Base-by-base conservation (phyloP, 1,284 basidiomycete species). In the Singerocomus inundabilis region DNA sequence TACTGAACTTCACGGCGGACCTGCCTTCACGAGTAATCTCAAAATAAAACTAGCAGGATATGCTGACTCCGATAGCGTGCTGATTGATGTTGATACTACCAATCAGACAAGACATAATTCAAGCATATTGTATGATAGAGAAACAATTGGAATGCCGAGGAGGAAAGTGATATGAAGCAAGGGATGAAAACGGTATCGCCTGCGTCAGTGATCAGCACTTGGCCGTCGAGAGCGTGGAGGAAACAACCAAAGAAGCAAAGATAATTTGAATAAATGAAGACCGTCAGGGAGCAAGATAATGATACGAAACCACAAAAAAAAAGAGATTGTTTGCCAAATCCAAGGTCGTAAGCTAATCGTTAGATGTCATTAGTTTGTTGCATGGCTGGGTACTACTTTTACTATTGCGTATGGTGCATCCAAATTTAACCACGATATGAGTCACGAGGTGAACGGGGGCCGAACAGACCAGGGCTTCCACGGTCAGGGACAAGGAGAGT, bases 391-490 rank as follows among this genome's bases (percentile, higher is more conserved):
- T 43, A 24, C 16, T 44, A 18, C 16, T 46, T 43, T 48, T 38
- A n/a, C n/a, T n/a, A n/a, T 18, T 16, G 34, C 25, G 21, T 29
- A 29, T 13, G 16, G 16, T 31, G 26, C 4, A 29, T 30, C 5
- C 13, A 33, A 30, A 11, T 25, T 48, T 49, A 66, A 38, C 50
- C 37, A 37, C 37, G 61, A 32, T 54, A 58, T 6, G 78, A 78
- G 48, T 64, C 67, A 33, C 73, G 68, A 18, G 80, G 78, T 26
- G 81, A 77, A 40, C 81, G 72, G 46, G 84, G 82, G 25, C 84
- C 84, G 56, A 86, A 86, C 57, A 86, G 64, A 26, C 83, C 84
- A 36, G 81, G 82, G 54, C 77, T 79, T 36, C 70, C 69, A 48
- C 69, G 66, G 13, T 73, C 75, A n/a, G 81, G 81, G 24, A 80